Percentiles rank a stretch among this genome's conserved stretches.
Evolutionary conservation across 1,284 basidiomycete genomes (phyloP).

Genomic region (Microbotryomycetes sp.): DNA sequence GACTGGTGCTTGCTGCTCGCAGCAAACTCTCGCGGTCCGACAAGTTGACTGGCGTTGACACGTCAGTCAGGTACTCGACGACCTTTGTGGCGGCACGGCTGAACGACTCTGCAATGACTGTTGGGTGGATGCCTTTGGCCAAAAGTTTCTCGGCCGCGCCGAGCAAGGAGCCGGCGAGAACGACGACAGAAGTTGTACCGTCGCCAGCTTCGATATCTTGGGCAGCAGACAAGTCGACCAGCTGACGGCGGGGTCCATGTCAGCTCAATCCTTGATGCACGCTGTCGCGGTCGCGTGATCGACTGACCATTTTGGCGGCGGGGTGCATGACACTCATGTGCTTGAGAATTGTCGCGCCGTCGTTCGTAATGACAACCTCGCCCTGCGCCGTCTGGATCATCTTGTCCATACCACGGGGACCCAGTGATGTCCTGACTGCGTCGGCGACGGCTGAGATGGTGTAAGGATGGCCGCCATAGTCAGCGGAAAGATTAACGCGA

Average conservation of each 20-base stretch:
- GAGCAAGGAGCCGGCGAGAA: slow-evolving; percentile 86
- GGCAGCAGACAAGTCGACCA: slow-evolving; percentile 94
- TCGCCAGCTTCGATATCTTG: slow-evolving; percentile 99
- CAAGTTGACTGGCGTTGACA: slow-evolving; percentile 87
- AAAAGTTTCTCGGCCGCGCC: slow-evolving; percentile 96
- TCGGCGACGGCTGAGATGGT: slow-evolving; percentile 76
- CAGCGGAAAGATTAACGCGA: background rate
- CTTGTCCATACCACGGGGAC: slow-evolving; percentile 93
- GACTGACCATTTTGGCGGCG: slow-evolving; percentile 85
- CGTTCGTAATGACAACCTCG: slow-evolving; percentile 97
- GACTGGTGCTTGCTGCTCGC: slow-evolving; percentile 85
- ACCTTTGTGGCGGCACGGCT: slow-evolving; percentile 84
- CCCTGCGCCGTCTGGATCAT: slow-evolving; percentile 97
- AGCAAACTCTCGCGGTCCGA: slow-evolving; percentile 79
- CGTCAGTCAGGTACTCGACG: slow-evolving; percentile 88
- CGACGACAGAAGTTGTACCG: slow-evolving; percentile 97
- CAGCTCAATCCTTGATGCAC: slow-evolving; percentile 10
- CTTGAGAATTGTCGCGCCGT: slow-evolving; percentile 95
- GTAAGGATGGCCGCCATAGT: no score
- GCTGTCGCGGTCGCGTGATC: no score
- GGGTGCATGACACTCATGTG: slow-evolving; percentile 97
- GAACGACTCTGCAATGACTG: slow-evolving; percentile 94
- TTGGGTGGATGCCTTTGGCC: slow-evolving; percentile 92
- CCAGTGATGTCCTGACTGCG: slow-evolving; percentile 91
- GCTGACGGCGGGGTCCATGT: slow-evolving; percentile 46